Evolutionary conservation across 2,329 filamentous ascomycete genomes (phyloP).

Genomic region (Rugonectria rugulosa): DNA sequence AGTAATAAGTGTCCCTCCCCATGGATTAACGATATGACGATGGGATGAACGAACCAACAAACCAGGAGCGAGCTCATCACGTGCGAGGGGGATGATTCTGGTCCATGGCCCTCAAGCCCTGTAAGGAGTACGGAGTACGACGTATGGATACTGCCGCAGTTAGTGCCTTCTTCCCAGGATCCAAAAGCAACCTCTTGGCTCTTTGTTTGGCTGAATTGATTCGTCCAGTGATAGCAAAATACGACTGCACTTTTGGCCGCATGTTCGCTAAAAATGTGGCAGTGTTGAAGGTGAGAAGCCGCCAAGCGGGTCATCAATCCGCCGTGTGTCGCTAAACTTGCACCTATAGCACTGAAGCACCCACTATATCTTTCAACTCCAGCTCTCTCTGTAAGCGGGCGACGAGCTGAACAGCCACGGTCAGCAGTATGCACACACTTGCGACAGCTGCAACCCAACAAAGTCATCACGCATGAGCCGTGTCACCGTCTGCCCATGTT

Average conservation of each 20-base stretch:
- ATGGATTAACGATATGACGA: conserved; percentile 10
- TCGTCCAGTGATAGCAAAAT: too few relatives aligned
- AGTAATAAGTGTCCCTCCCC: conserved; percentile 4
- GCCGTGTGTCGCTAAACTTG: too few relatives aligned
- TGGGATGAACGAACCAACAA: conserved; percentile 32
- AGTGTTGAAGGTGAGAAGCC: conserved; percentile 21
- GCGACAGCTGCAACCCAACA: background rate
- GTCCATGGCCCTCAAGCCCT: too few relatives aligned
- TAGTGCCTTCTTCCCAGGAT: too few relatives aligned
- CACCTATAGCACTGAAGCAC: background rate
- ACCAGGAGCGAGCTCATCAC: conserved; percentile 32
- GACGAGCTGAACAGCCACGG: background rate
- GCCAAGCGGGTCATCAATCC: conserved; percentile 42
- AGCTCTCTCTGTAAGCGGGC: background rate
- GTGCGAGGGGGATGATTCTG: conserved; percentile 31
- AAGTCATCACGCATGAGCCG: background rate
- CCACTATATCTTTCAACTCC: background rate
- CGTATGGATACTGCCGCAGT: too few relatives aligned
- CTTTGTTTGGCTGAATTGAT: too few relatives aligned
- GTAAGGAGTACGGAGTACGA: too few relatives aligned
- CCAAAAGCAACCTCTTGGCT: too few relatives aligned
- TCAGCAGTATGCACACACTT: background rate
- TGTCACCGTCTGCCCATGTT: too few relatives aligned
- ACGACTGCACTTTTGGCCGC: background rate
- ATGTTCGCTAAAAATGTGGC: conserved; percentile 18